These are phyloP conservation scores for Fusarium sp. DNA, from an alignment of 2,329 filamentous ascomycete species.

Conservation along the genomic window DNA sequence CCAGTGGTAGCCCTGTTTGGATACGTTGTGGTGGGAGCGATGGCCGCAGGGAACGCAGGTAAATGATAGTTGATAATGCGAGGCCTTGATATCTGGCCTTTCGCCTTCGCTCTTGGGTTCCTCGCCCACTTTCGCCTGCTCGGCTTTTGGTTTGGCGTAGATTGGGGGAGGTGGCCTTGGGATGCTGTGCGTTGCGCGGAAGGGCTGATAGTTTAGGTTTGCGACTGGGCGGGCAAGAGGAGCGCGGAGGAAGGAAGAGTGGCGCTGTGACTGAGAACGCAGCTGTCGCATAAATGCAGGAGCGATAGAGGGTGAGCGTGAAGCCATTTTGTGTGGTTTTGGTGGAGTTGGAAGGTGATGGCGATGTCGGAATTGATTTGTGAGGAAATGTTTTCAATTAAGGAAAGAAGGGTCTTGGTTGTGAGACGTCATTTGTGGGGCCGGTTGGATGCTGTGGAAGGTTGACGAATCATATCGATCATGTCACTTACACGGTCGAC, in stretches of 20 bases:
- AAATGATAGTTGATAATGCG: constrained; percentile 88
- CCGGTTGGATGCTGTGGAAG: constrained; percentile 16
- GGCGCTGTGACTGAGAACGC: constrained; percentile 27
- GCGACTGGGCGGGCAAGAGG: constrained; percentile 15
- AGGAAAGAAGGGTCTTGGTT: constrained; percentile 17
- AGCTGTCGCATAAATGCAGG: constrained; percentile 36
- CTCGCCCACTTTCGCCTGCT: constrained; percentile 27
- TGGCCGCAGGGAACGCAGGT: constrained; percentile 88
- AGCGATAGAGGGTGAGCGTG: constrained; percentile 37
- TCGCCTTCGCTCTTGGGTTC: constrained; percentile 45
- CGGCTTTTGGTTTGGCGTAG: constrained; percentile 20
- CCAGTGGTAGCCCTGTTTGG: constrained; percentile 94
- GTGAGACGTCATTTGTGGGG: constrained; percentile 41
- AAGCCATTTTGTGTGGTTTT: constrained; percentile 44
- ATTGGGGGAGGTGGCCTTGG: constrained; percentile 48
- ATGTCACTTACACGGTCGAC: constrained; percentile 24
- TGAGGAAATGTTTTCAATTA: constrained; percentile 36
- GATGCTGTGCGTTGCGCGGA: constrained; percentile 51
- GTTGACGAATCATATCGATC: constrained; percentile 29
- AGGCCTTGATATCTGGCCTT: constrained; percentile 56
- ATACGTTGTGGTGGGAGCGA: constrained; percentile 85
- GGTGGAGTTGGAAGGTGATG: constrained; percentile 1
- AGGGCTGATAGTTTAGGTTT: constrained; percentile 19
- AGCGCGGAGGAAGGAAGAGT: constrained; percentile 22
- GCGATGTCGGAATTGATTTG: constrained; percentile 14